phyloP scores from a whole-genome alignment of 345 rosid genomes.

The Rubroshorea leprosula region DNA sequence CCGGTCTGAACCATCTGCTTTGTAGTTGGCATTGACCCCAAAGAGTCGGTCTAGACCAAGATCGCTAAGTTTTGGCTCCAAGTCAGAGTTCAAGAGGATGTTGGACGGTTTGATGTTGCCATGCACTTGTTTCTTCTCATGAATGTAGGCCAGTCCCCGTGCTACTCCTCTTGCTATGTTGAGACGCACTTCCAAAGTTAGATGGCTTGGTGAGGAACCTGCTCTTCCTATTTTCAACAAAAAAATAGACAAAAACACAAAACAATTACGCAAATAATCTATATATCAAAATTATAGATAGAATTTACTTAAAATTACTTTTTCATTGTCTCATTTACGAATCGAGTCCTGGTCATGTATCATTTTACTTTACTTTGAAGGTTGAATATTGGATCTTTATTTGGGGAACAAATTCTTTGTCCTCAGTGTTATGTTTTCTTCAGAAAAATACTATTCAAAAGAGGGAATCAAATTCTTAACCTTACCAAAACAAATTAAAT shows the following conservation, averaged over 20 bases:
- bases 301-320: too few relatives aligned
- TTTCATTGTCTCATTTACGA: too few relatives aligned
- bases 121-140: constrained; percentile 75
- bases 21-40: constrained; percentile 19
- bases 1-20: constrained; percentile 21
- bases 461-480: too few relatives aligned
- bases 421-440: too few relatives aligned
- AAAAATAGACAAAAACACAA: neutral
- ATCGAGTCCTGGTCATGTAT: too few relatives aligned
- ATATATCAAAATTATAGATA: too few relatives aligned
- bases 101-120: constrained; percentile 76
- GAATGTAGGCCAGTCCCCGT: constrained; percentile 64
- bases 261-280: neutral
- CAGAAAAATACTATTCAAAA: too few relatives aligned
- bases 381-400: too few relatives aligned
- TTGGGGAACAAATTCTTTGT: too few relatives aligned
- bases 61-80: constrained; percentile 66
- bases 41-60: constrained; percentile 60
- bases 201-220: constrained; percentile 45
- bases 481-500: neutral
- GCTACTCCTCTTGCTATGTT: constrained; percentile 83
- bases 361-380: too few relatives aligned
- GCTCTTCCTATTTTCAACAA: constrained; percentile 20
- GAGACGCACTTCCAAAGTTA: constrained; percentile 51
- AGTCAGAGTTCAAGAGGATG: constrained; percentile 55